phyloP scores from a whole-genome alignment of 2,329 filamentous ascomycete genomes.

The Fulvia fulva region DNA sequence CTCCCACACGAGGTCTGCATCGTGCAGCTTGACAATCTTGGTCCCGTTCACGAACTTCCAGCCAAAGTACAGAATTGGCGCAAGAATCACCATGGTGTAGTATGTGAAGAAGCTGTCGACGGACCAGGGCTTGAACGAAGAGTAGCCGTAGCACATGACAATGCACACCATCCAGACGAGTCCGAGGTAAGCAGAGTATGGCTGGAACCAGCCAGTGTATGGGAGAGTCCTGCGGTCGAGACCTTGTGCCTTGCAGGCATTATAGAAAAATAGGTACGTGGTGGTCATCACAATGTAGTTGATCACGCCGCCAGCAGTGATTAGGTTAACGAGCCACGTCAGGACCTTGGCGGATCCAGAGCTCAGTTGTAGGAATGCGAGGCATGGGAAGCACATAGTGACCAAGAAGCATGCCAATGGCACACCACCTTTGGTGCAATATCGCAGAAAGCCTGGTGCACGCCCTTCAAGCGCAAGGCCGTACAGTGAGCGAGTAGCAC shows the following conservation, averaged over 20 bases:
- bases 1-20: slow-evolving; percentile 61
- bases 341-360: slow-evolving; percentile 28
- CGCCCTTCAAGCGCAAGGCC: slow-evolving; percentile 50
- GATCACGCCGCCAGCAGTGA: slow-evolving; percentile 55
- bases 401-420: slow-evolving; percentile 54
- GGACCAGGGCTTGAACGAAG: slow-evolving; percentile 43
- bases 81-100: slow-evolving; percentile 56
- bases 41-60: slow-evolving; percentile 66
- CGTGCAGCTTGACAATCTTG: slow-evolving; percentile 48
- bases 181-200: slow-evolving; percentile 46
- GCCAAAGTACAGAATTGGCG: slow-evolving; percentile 50
- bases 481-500: slow-evolving; percentile 49
- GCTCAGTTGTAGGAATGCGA: slow-evolving; percentile 32
- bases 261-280: slow-evolving; percentile 56
- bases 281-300: slow-evolving; percentile 58
- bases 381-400: slow-evolving; percentile 35
- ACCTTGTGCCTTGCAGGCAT: slow-evolving; percentile 48
- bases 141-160: slow-evolving; percentile 54
- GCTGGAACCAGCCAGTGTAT: slow-evolving; percentile 54
- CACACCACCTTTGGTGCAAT: slow-evolving; percentile 57
- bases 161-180: slow-evolving; percentile 24
- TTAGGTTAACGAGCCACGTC: slow-evolving; percentile 48
- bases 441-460: slow-evolving; percentile 52
- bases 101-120: slow-evolving; percentile 43
- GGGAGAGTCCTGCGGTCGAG: slow-evolving; percentile 52